Percentiles rank a stretch among this genome's conserved stretches.
Evolutionary conservation across 768 basidiomycete genomes (phyloP).

Genomic region (Rubroboletus satanas): DNA sequence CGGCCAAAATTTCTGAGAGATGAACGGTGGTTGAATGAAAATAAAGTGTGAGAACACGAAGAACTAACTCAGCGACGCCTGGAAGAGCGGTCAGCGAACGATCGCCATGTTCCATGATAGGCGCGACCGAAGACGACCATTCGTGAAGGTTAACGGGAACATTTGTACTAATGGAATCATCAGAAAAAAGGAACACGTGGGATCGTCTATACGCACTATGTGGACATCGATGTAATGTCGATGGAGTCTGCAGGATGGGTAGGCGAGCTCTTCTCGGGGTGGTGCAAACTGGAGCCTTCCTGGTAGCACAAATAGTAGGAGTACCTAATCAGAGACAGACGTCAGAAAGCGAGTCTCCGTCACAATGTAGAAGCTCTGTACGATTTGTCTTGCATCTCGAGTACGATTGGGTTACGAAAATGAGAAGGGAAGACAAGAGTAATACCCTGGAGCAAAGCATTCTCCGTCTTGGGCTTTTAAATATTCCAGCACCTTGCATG

Average conservation of each 20-base stretch:
- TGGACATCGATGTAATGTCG: not conserved
- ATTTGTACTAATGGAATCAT: slow-evolving; percentile 2
- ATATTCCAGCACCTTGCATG: not conserved
- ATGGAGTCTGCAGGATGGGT: not conserved
- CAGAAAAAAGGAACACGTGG: not conserved
- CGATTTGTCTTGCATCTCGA: slow-evolving; percentile 10
- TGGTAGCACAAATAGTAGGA: not conserved
- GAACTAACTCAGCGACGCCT: slow-evolving; percentile 12
- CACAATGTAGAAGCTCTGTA: not conserved
- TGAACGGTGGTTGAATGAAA: not conserved
- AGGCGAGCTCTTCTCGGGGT: not conserved
- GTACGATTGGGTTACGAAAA: not conserved
- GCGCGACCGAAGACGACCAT: not conserved
- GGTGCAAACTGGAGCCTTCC: not conserved
- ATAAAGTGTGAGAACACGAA: not conserved
- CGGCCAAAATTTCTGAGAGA: slow-evolving; percentile 4
- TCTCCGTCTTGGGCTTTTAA: slow-evolving; percentile 6
- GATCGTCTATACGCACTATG: slow-evolving; percentile 9
- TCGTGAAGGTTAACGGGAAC: not conserved
- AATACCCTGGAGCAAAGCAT: not conserved
- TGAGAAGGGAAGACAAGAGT: not conserved
- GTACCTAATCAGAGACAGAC: not conserved
- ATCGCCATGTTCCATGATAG: not conserved
- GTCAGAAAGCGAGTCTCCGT: not conserved
- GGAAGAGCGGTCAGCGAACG: not conserved